Evolutionary conservation across 768 basidiomycete species (phyloP), one percentile per base, ranked within the genome.

Genomic region (Daedaleopsis sinensis): DNA sequence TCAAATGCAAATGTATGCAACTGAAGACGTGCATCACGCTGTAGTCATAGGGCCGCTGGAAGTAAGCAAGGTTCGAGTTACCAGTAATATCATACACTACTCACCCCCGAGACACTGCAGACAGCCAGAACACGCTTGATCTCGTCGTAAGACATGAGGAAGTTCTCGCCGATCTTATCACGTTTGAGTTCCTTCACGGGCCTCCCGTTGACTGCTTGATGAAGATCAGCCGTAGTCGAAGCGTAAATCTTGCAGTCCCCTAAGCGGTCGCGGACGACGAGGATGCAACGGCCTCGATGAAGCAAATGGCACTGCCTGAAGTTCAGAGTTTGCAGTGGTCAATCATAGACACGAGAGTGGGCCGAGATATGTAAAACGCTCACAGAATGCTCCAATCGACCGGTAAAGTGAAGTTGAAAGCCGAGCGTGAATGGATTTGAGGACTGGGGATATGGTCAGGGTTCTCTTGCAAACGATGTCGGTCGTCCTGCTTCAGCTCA

Each of bases 81-180:
- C n/a, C n/a, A n/a, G n/a, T n/a, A n/a, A n/a, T n/a, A n/a, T n/a
- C n/a, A n/a, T 15, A 24, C 4, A 15, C 36, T n/a, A 12, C 32
- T 43, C 74, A 79, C 84, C 5, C 72, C 72, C 0, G 75, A 67
- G 6, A 78, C 72, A 56, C 83, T 37, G 3, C 55, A 80, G 0
- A 86, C 59, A 0, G 78, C 78, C 19, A 87, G 65, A 69, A 82
- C 77, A 2, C 80, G 77, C 62, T 78, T 82, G 11, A 73, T 68
- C 64, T 87, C 84, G 49, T 87, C 84, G 59, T 79, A 84, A 0
- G 85, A 76, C 5, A 86, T 54, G 9, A 81, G n/a, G 49, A 77
- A 74, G 7, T 79, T 73, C 3, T 74, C 68, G 0, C 82, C 84
- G 15, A 84, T 75, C 65, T 80, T 84, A 58, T 81, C 78, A 8